Evolutionary conservation across 192 early-diverging fungal genomes (phyloP), one percentile per base, ranked within the genome.

Genomic region (Spizellomyces punctatus): DNA sequence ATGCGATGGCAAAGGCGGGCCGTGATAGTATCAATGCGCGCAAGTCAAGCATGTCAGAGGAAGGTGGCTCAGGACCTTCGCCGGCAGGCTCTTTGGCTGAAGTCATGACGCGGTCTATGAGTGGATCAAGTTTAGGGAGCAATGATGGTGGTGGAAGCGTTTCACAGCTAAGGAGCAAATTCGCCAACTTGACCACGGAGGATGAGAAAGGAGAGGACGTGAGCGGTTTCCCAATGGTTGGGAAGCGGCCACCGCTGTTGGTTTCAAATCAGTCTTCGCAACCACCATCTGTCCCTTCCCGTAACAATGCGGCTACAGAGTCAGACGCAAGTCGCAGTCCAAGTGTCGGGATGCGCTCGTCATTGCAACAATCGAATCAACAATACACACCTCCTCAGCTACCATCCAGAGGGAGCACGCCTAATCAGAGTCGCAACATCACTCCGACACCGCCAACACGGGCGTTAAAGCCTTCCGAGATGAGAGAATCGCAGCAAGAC

Each of bases 1-100:
- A 67, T 43, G 58, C 59, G 46, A 61, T 75, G 46, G 73, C 47
- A 12, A 61, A 75, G 19, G 46, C 58, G 47, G 73, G 59, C 41
- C 45, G 61, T 2, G 72, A 73, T 4, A 56, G 56, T 8, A 49
- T 60, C 6, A 52, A 46, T 12, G 47, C 60, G 48, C 68, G 58
- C 43, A 63, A 64, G 10, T 47, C 54, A 17, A 16, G 36, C 22
- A 50, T 27, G 60, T 22, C 43, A 17, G 21, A 46, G 2, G n/a
- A 19, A 10, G 48, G 42, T 63, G 41, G 27, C 8, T 45, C 61
- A 19, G 63, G 50, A 36, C 41, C 49, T 41, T 16, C 27, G 10
- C 19, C 41, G 6, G 48, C 47, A 12, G 46, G 58, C n/a, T 22
- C 63, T 27, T 63, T 61, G n/a, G 63, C 63, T 2, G 50, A 27